Base-by-base conservation (phyloP, 2,329 filamentous ascomycete genomes). In the Apiospora hydei region DNA sequence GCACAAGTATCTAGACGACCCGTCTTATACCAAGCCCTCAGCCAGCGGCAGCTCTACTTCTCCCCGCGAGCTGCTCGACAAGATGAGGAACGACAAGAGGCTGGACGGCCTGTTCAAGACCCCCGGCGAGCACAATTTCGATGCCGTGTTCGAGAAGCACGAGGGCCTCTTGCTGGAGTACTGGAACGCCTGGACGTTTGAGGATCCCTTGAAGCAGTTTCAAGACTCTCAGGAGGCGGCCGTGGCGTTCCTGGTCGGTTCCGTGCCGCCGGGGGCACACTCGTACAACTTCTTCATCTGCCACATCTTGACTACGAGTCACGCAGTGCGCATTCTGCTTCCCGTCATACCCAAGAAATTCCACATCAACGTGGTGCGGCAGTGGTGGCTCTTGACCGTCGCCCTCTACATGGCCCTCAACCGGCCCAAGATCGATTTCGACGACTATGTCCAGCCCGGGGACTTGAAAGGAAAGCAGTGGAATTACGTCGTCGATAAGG, bases 361-460 rank as follows among this genome's bases (percentile, higher is more conserved):
- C 77, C 96, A 98, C 76, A 81, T 94, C 66, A 85, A 85, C 30
- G 84, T 99, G 5, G 86, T 98, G 11, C 87, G 93, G 51, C 91
- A 97, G 80, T 98, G 96, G 95, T 98, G 94, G 93, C 84, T 99
- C 6, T 88, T 98, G 57, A 90, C 92, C 0, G 81, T 98, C 57
- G 89, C 91, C 0, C 88, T 95, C 14, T 98, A 96, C 79, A 89
- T 98, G 70, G 84, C 91, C 2, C 92, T 94, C 78, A 84, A 92
- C 38, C 88, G 96, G 26, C 96, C 95, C 0, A 84, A 86, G 72
- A 90, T 98, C 71, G 88, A 93, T 71, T 84, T 89, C n/a, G 88
- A 92, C 71, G 88, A 92, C 72, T 86, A 88, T 41, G 87, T 96
- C 72, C 85, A 86, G 6, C 80, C 86, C 0, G 85, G 87, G 57